Percentiles rank a stretch among this genome's conserved stretches.
Evolutionary conservation across 2,329 filamentous ascomycete species (phyloP).

Genomic region (Sporothrix curviconia): DNA sequence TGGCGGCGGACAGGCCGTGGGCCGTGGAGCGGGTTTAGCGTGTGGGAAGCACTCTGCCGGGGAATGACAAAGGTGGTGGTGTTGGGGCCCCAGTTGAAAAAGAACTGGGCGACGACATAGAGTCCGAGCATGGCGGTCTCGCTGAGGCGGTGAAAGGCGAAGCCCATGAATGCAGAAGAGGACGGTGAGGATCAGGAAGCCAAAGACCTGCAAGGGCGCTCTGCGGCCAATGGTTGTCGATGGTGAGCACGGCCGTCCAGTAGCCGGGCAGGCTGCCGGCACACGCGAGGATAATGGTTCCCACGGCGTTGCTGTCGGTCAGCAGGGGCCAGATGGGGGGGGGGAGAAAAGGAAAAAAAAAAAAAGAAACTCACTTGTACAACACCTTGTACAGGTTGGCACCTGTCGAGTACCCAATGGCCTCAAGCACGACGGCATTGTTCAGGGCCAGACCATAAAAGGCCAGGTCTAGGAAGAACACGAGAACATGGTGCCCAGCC

Average conservation of each 20-base stretch:
- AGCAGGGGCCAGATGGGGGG: neutral
- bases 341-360: neutral
- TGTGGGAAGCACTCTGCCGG: conserved; percentile 58
- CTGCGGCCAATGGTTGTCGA: conserved; percentile 74
- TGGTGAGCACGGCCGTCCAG: conserved; percentile 66
- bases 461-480: conserved; percentile 72
- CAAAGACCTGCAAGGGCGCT: conserved; percentile 62
- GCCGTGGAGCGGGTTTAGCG: conserved; percentile 55
- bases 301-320: conserved; percentile 52
- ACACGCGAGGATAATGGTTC: conserved; percentile 70
- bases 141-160: conserved; percentile 45
- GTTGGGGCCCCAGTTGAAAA: conserved; percentile 62
- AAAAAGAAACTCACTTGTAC: conserved; percentile 40
- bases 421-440: conserved; percentile 61
- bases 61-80: conserved; percentile 61
- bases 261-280: conserved; percentile 75
- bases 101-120: conserved; percentile 59
- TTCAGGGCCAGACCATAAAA: conserved; percentile 71
- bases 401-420: conserved; percentile 64
- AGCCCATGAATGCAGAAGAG: conserved; percentile 58
- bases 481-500: conserved; percentile 67
- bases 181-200: conserved; percentile 55
- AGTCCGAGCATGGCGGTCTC: conserved; percentile 49
- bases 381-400: conserved; percentile 60
- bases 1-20: conserved; percentile 60